These are phyloP conservation scores for Aspergillus sp. DNA, from an alignment of 2,329 filamentous ascomycete species.

Conservation along the genomic window DNA sequence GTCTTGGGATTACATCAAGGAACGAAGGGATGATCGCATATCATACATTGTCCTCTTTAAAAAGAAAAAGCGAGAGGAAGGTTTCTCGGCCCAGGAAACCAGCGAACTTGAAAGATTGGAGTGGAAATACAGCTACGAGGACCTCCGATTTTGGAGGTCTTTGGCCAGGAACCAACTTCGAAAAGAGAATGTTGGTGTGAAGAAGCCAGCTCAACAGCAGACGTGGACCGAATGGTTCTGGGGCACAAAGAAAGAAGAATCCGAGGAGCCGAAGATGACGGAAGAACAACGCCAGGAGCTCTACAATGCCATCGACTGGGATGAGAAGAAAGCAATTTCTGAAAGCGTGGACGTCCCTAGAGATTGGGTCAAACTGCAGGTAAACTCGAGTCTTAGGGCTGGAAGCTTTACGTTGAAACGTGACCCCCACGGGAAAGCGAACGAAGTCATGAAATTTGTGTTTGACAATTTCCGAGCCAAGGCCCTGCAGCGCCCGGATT, in stretches of 20 bases:
- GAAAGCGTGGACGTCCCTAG: slow-evolving; percentile 82
- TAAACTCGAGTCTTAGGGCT: slow-evolving; percentile 87
- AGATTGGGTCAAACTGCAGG: slow-evolving; percentile 84
- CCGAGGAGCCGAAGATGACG: slow-evolving; percentile 77
- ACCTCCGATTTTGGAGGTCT: slow-evolving; percentile 94
- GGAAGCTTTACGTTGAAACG: slow-evolving; percentile 92
- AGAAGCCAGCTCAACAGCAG: slow-evolving; percentile 62
- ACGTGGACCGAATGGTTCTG: slow-evolving; percentile 90
- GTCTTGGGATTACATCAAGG: slow-evolving; percentile 93
- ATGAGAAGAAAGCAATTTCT: slow-evolving; percentile 83
- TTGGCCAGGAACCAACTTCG: slow-evolving; percentile 86
- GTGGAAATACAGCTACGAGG: slow-evolving; percentile 83
- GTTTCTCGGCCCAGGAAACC: slow-evolving; percentile 57
- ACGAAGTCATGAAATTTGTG: slow-evolving; percentile 78
- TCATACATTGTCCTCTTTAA: slow-evolving; percentile 94
- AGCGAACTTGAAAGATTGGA: slow-evolving; percentile 70
- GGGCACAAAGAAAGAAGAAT: slow-evolving; percentile 65
- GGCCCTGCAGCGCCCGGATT: slow-evolving; percentile 81
- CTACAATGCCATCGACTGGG: slow-evolving; percentile 96
- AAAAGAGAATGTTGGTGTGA: slow-evolving; percentile 87
- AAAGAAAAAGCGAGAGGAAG: slow-evolving; percentile 70
- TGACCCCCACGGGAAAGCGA: slow-evolving; percentile 65
- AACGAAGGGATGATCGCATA: slow-evolving; percentile 79
- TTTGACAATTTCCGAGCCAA: slow-evolving; percentile 94
- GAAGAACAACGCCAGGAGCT: slow-evolving; percentile 94